Conservation (phyloP, 2,329 filamentous ascomycete species). For the Botrytis paeoniae region DNA sequence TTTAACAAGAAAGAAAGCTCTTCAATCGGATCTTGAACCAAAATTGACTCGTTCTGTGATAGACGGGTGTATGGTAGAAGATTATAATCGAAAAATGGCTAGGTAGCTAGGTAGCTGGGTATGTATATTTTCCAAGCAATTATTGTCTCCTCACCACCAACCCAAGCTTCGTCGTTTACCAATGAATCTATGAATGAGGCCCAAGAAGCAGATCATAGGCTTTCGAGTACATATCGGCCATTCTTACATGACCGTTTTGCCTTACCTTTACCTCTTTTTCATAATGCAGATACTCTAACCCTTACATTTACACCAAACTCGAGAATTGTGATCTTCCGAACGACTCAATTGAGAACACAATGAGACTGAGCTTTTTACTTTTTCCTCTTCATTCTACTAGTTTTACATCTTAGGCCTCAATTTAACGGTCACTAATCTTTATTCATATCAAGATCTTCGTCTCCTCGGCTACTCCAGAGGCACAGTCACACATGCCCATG, state of each 20-base stretch:
- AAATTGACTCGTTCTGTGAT: conserved; percentile 5
- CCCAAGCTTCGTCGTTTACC: conserved; percentile 27
- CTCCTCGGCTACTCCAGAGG: conserved; percentile 30
- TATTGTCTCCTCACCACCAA: conserved; percentile 25
- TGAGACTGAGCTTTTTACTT: not conserved
- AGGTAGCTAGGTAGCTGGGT: not conserved
- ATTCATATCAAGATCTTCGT: conserved; percentile 22
- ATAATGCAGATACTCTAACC: not conserved
- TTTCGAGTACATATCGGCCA: conserved; percentile 12
- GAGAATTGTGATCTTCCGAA: not conserved
- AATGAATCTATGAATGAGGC: conserved; percentile 26
- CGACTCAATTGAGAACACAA: not conserved
- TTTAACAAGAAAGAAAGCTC: conserved; percentile 23
- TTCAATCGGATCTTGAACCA: conserved; percentile 15
- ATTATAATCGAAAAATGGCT: not conserved
- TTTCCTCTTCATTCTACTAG: not conserved
- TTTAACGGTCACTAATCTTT: conserved; percentile 5
- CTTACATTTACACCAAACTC: not conserved
- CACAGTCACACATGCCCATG: conserved; percentile 20
- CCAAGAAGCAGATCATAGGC: conserved; percentile 30
- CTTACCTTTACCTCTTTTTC: conserved; percentile 10
- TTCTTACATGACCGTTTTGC: not conserved
- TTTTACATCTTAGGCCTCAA: conserved; percentile 5
- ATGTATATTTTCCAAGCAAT: conserved; percentile 12
- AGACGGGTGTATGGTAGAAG: not conserved